Conservation (phyloP, 164 flowering plant species). For the Liquidambar formosana region DNA sequence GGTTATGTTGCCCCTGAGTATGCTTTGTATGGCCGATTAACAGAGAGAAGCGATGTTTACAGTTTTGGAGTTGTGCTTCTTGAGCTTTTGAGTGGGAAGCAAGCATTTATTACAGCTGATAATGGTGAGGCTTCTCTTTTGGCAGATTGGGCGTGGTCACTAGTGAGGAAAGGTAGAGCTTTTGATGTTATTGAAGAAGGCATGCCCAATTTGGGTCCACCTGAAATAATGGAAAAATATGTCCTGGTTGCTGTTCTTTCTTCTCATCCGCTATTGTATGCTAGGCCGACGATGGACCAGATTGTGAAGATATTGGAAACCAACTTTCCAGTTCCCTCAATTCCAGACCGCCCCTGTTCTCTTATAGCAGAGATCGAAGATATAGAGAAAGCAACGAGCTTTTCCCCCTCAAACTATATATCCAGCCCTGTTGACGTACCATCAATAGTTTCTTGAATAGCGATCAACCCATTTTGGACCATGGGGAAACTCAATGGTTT, state of each 20-base stretch:
- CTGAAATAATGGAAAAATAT: slow-evolving; percentile 19
- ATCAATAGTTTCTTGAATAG: too few species aligned
- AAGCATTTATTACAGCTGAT: slow-evolving; percentile 5
- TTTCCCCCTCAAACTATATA: too few species aligned
- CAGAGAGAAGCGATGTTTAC: slow-evolving; percentile 23
- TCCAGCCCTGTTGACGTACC: too few species aligned
- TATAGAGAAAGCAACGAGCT: too few species aligned
- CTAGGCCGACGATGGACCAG: slow-evolving; percentile 26
- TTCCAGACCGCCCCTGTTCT: background rate
- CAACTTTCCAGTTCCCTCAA: slow-evolving; percentile 5
- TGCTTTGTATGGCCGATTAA: slow-evolving; percentile 21
- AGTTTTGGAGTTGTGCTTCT: slow-evolving; percentile 30
- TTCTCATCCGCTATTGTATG: slow-evolving; percentile 18
- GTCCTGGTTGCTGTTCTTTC: slow-evolving; percentile 15
- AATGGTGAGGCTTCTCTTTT: slow-evolving; percentile 3
- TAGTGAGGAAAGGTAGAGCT: slow-evolving; percentile 14
- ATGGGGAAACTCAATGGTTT: too few species aligned
- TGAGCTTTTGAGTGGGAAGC: slow-evolving; percentile 24
- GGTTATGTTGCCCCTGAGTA: slow-evolving; percentile 32
- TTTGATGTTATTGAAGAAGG: slow-evolving; percentile 18
- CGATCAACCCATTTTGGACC: too few species aligned
- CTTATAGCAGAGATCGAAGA: too few species aligned
- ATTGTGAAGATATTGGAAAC: slow-evolving; percentile 20
- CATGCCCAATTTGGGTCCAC: slow-evolving; percentile 12
- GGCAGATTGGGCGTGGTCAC: slow-evolving; percentile 27